Evolutionary conservation across 2,329 filamentous ascomycete species (phyloP).

Genomic region (Colletotrichum graminicola): DNA sequence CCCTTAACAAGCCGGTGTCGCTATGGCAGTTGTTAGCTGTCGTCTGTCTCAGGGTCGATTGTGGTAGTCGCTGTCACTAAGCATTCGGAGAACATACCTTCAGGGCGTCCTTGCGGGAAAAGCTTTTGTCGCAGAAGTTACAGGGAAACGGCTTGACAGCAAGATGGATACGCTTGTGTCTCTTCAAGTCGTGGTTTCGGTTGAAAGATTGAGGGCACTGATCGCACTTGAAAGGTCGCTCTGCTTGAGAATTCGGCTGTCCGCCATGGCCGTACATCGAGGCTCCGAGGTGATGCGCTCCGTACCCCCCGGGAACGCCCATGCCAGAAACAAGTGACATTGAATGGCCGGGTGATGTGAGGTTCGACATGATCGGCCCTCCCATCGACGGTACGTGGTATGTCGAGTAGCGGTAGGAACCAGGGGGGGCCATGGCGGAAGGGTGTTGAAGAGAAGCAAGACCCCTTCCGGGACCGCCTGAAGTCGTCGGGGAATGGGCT

Average conservation of each 20-base stretch:
- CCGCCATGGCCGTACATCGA: conserved; percentile 72
- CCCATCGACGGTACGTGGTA: conserved; percentile 56
- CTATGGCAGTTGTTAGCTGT: conserved; percentile 52
- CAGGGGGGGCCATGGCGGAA: conserved; percentile 60
- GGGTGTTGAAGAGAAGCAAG: conserved; percentile 50
- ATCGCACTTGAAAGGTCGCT: conserved; percentile 95
- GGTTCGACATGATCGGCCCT: conserved; percentile 81
- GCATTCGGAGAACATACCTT: conserved; percentile 74
- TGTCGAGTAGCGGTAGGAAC: conserved; percentile 47
- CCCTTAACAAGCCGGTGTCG: conserved; percentile 75
- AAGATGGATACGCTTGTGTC: conserved; percentile 94
- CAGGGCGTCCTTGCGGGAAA: conserved; percentile 94
- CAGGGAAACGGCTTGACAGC: conserved; percentile 97
- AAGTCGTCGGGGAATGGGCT: conserved; percentile 56
- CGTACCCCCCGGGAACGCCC: conserved; percentile 66
- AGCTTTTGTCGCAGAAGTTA: conserved; percentile 92
- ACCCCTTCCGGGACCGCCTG: conserved; percentile 54
- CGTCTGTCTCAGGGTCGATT: background rate
- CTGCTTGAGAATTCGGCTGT: conserved; percentile 68
- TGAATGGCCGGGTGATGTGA: conserved; percentile 78
- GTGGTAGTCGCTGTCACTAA: too few species aligned
- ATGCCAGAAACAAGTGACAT: conserved; percentile 77
- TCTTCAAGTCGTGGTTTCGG: conserved; percentile 94
- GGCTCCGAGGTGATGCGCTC: conserved; percentile 61
- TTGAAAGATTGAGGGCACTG: conserved; percentile 95